Base-by-base conservation (phyloP, 148 eudicot species). In the Rhododendron mucronatum region DNA sequence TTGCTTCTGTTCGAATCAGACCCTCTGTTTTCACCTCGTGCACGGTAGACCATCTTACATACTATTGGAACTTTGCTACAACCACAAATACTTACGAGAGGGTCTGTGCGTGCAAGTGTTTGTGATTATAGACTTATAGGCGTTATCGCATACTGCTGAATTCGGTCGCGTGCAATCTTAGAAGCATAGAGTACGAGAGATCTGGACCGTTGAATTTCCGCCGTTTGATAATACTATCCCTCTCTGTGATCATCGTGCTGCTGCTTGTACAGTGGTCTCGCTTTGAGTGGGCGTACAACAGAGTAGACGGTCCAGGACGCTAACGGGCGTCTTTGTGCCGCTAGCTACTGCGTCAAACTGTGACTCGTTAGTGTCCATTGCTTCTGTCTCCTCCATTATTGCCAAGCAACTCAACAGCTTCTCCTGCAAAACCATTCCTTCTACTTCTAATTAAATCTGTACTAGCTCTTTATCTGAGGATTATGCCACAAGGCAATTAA, bases 361-460 rank as follows among this genome's bases (percentile, higher is more conserved):
- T 37, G 84, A n/a, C 2, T 81, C 85, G 85, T 71, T 23, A 18
- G 71, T 26, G 26, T 71, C 51, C 84, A 53, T 82, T 26, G 59
- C 71, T 59, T 20, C 65, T 26, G 41, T 81, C 41, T 20, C 80
- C 85, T 82, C 80, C 71, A 85, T 81, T 59, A 44, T 82, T 18
- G 41, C 50, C 51, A 57, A 55, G 76, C 89, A 88, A 16, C 69
- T 82, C 78, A 50, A 28, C 79, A 88, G 61, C 35, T 81, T 85
- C 57, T 85, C 89, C 89, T 88, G 87, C 82, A 83, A 35, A 81
- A 50, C 71, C 7, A 48, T 80, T 67, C 2, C 45, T 20, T 12
- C 16, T 16, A 44, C 7, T 74, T 67, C 13, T 1, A 67, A n/a
- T 26, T 28, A 69, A 0, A 18, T 55, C 20, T 55, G 0, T 55